Conservation (phyloP, 1,284 basidiomycete species). For the Pterula multifida region DNA sequence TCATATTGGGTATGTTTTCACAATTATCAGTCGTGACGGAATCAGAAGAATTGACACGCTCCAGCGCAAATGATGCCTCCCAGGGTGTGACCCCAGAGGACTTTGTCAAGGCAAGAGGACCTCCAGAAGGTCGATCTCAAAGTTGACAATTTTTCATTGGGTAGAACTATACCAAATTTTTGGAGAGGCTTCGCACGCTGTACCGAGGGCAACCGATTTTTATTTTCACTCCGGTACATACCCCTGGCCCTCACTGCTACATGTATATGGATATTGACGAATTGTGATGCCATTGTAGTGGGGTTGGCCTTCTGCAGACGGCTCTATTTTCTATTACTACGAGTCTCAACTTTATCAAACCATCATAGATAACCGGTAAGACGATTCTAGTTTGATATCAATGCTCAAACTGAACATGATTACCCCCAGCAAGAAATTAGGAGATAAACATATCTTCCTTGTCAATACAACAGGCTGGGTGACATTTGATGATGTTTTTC, state of each 20-base stretch:
- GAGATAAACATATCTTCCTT: slow-evolving; percentile 37
- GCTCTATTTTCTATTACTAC: slow-evolving; percentile 35
- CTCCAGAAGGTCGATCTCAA: no score
- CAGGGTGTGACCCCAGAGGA: slow-evolving; percentile 29
- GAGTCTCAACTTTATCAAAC: slow-evolving; percentile 31
- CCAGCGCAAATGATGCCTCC: slow-evolving; percentile 33
- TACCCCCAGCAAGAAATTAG: slow-evolving; percentile 20
- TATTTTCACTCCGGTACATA: slow-evolving; percentile 37
- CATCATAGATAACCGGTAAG: slow-evolving; percentile 30
- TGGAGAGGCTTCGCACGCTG: slow-evolving; percentile 28
- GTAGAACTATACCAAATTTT: slow-evolving; percentile 35
- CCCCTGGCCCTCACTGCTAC: slow-evolving; percentile 4
- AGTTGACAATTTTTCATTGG: background rate
- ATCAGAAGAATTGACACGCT: background rate
- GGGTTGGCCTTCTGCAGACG: slow-evolving; percentile 45
- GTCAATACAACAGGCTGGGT: slow-evolving; percentile 51
- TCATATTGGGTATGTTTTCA: slow-evolving; percentile 33
- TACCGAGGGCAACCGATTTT: slow-evolving; percentile 38
- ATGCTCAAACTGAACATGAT: slow-evolving; percentile 1
- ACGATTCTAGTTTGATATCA: background rate
- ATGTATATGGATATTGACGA: background rate
- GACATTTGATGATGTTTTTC: slow-evolving; percentile 36
- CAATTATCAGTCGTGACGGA: background rate
- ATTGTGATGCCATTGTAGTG: slow-evolving; percentile 21
- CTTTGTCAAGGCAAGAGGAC: slow-evolving; percentile 37